A percentile compares a stretch with the other conserved stretches of the same genome.
phyloP scores from a whole-genome alignment of 23 red algal species.

The Gracilaria gracilis region DNA sequence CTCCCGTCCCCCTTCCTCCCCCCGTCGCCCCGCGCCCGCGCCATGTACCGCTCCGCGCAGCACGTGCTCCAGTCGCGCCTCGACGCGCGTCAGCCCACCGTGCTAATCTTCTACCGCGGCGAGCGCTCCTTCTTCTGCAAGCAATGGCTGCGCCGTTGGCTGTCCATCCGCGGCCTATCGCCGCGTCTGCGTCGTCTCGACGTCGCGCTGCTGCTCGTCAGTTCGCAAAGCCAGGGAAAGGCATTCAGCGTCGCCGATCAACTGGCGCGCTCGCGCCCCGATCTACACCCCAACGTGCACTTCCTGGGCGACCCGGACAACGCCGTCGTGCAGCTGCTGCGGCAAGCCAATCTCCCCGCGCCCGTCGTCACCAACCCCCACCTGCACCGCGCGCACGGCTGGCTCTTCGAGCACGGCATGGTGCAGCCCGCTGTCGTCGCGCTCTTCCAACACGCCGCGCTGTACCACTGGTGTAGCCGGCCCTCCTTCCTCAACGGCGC shows the following conservation, averaged over 20 bases:
- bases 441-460: slow-evolving; percentile 20
- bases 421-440: slow-evolving; percentile 72
- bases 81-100: slow-evolving; percentile 4
- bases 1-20: background rate
- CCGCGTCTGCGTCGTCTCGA: slow-evolving; percentile 27
- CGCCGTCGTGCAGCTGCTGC: slow-evolving; percentile 31
- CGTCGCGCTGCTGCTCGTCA: slow-evolving; percentile 53
- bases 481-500: slow-evolving; percentile 61
- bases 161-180: slow-evolving; percentile 58
- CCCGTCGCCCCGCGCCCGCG: background rate
- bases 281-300: background rate
- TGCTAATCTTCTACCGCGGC: slow-evolving; percentile 66
- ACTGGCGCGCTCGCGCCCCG: background rate
- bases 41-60: slow-evolving; percentile 24
- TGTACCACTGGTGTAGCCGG: slow-evolving; percentile 52
- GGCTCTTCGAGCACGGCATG: slow-evolving; percentile 74
- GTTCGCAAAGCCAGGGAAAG: slow-evolving; percentile 62
- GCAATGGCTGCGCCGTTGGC: slow-evolving; percentile 49
- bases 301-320: slow-evolving; percentile 65
- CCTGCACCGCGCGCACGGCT: slow-evolving; percentile 49
- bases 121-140: slow-evolving; percentile 70
- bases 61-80: slow-evolving; percentile 16
- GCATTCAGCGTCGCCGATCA: slow-evolving; percentile 55
- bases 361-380: slow-evolving; percentile 62
- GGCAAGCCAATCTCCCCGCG: background rate